phyloP scores from a whole-genome alignment of 1,284 basidiomycete genomes.

The Leccinum cinnamomeum region DNA sequence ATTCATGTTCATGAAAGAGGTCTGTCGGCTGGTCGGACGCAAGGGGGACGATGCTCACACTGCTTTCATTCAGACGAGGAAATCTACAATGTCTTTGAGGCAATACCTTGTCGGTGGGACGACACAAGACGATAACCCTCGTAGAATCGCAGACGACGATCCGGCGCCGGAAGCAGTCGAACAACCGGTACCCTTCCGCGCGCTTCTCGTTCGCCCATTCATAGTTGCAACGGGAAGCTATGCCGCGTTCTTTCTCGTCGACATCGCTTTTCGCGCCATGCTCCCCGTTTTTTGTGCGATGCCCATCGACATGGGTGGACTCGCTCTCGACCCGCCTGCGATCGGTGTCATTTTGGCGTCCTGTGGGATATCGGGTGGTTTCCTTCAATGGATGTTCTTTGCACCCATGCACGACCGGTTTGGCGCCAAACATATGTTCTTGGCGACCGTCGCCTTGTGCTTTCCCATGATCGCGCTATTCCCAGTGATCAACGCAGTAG shows the following conservation, averaged over 20 bases:
- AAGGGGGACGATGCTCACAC: slow-evolving; percentile 3
- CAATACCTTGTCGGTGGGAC: slow-evolving; percentile 25
- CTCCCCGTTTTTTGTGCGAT: slow-evolving; percentile 47
- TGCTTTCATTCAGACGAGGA: slow-evolving; percentile 18
- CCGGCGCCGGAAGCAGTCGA: slow-evolving; percentile 3
- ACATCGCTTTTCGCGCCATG: slow-evolving; percentile 41
- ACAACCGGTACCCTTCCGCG: slow-evolving; percentile 36
- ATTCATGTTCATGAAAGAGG: slow-evolving; percentile 57
- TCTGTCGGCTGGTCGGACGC: slow-evolving; percentile 25
- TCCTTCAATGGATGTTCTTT: slow-evolving; percentile 43
- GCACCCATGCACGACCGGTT: slow-evolving; percentile 37
- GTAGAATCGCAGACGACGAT: neutral
- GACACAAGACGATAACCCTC: neutral
- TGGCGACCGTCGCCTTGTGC: slow-evolving; percentile 32
- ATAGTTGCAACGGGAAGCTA: slow-evolving; percentile 45
- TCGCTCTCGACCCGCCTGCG: slow-evolving; percentile 39
- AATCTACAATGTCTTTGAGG: slow-evolving; percentile 11
- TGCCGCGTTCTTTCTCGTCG: slow-evolving; percentile 39
- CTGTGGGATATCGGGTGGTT: slow-evolving; percentile 42
- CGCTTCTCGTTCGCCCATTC: slow-evolving; percentile 39
- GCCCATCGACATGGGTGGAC: slow-evolving; percentile 44
- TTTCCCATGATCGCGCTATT: slow-evolving; percentile 39
- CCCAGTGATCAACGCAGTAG: slow-evolving; percentile 40
- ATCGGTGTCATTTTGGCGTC: slow-evolving; percentile 43
- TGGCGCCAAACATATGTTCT: slow-evolving; percentile 41